Base-by-base conservation (phyloP, 306 rosid genomes). In the Cajanus cajan region DNA sequence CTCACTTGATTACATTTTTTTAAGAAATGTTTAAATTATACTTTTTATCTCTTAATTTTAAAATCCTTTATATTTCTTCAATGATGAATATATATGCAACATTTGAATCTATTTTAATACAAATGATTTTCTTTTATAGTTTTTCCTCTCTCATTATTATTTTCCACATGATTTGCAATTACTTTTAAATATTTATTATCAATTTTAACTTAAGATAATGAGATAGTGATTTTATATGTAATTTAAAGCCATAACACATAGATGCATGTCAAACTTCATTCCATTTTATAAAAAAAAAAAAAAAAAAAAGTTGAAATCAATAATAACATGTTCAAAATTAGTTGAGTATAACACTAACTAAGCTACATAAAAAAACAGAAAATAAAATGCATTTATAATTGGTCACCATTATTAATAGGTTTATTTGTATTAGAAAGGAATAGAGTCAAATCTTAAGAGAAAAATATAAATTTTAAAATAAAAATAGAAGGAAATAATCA, bases 1-100 rank as follows among this genome's bases (percentile, higher is more conserved):
- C 68, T 80, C 79, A 69, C 78, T 72, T 80, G 71, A 66, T 69
- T 50, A 10, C 66, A 73, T 78, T 36, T 14, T 44, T 16, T 68
- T 15, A 33, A 28, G 34, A 55, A 22, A 10, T 5, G 4, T 59
- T 59, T 57, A 15, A 10, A 25, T 22, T 11, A 58, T 25, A 24
- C 31, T 21, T 24, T 58, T 25, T 5, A 2, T 52, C 14, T 52
- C 13, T 52, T 9, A 19, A n/a, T 5, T n/a, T 48, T 45, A 14
- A 45, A 7, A 45, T 45, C 0, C 2, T 50, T 50, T 14, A 2
- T 18, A 28, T 21, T 54, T 54, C 61, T 24, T 11, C 1, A 57
- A 52, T 24, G 36, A 25, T 54, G 4, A 24, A 5, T 19, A 54
- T 21, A 54, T 21, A 21, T 8, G 3, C 22, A 19, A 54, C 18